Percentiles rank a stretch among this genome's conserved stretches.
Conservation (phyloP, 345 rosid species). For the Gossypium mustelinum region DNA sequence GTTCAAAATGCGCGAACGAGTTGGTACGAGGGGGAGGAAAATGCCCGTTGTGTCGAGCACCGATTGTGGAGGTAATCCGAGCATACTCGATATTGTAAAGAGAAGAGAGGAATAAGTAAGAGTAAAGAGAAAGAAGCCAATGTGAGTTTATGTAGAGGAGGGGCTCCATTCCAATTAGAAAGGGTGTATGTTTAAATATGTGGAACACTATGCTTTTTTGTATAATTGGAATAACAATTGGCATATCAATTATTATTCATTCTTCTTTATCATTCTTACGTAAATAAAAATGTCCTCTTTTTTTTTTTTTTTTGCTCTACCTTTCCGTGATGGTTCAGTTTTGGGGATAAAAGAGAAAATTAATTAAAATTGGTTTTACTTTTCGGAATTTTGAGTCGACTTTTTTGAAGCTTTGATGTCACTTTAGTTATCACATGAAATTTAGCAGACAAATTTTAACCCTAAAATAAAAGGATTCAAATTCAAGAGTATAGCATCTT, state of each 20-base stretch:
- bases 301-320: too few species aligned
- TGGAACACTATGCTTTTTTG: slow-evolving; percentile 28
- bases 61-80: slow-evolving; percentile 84
- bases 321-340: too few species aligned
- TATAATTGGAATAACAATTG: slow-evolving; percentile 50
- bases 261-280: too few species aligned
- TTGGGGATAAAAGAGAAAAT: too few species aligned
- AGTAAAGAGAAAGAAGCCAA: slow-evolving; percentile 13
- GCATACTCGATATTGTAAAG: slow-evolving; percentile 92
- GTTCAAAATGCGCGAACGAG: slow-evolving; percentile 92
- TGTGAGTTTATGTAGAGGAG: background rate
- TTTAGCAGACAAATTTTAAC: too few species aligned
- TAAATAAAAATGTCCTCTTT: too few species aligned
- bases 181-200: slow-evolving; percentile 12
- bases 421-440: too few species aligned
- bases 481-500: too few species aligned
- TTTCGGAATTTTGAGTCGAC: too few species aligned
- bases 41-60: slow-evolving; percentile 95
- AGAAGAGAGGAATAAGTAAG: slow-evolving; percentile 7
- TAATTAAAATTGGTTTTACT: too few species aligned
- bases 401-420: too few species aligned
- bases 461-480: too few species aligned
- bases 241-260: slow-evolving; percentile 32
- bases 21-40: slow-evolving; percentile 85
- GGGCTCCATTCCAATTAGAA: slow-evolving; percentile 11